A percentile compares a stretch with the other conserved stretches of the same genome.
These are phyloP conservation scores for Melampsora larici-populina DNA, from an alignment of 1,284 basidiomycete genomes.

Conservation along the genomic window DNA sequence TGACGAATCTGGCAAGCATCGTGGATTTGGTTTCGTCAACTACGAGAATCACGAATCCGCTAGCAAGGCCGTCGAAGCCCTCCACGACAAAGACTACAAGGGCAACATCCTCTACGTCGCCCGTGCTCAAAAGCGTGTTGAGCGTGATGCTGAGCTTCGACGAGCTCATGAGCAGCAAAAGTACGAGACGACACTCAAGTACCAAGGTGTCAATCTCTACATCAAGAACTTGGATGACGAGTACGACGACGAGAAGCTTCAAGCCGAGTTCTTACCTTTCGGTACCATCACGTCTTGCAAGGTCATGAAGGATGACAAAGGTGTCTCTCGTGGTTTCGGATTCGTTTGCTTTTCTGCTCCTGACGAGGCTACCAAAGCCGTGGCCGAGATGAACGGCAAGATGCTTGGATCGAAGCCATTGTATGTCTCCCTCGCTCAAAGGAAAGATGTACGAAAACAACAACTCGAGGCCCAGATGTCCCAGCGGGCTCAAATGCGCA, in stretches of 20 bases:
- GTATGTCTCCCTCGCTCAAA: constrained; percentile 97
- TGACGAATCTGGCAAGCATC: constrained; percentile 81
- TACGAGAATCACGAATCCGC: constrained; percentile 90
- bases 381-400: constrained; percentile 99
- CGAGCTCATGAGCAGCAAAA: constrained; percentile 91
- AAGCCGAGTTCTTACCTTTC: constrained; percentile 91
- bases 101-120: constrained; percentile 93
- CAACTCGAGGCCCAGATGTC: constrained; percentile 98
- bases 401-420: constrained; percentile 99
- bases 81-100: constrained; percentile 81
- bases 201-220: constrained; percentile 98
- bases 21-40: constrained; percentile 99
- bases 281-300: constrained; percentile 97
- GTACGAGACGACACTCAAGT: constrained; percentile 97
- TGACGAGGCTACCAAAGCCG: constrained; percentile 98
- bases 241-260: constrained; percentile 90
- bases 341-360: constrained; percentile 99
- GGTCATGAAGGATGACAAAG: constrained; percentile 97
- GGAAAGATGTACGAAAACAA: constrained; percentile 95
- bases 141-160: constrained; percentile 95
- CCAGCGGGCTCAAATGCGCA: constrained; percentile 89
- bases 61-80: constrained; percentile 78
- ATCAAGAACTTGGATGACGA: constrained; percentile 93
- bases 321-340: constrained; percentile 88
- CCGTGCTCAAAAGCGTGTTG: constrained; percentile 97